Evolutionary conservation across 352 stramenopile species (phyloP).

Genomic region (Pythium brachiatum): DNA sequence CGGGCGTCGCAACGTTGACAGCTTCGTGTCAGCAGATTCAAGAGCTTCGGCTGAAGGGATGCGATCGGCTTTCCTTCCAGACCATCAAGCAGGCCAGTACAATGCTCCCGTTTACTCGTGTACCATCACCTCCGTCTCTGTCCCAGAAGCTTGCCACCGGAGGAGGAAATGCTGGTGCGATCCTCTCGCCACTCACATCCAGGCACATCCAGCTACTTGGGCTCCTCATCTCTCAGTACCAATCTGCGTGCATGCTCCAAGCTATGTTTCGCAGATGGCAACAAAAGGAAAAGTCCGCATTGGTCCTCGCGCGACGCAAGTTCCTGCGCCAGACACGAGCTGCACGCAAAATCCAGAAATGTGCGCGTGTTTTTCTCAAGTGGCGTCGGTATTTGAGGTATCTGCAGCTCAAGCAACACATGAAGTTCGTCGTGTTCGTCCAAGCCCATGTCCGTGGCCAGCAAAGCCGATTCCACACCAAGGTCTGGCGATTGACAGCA

Average conservation of each 20-base stretch:
- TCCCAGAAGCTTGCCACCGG: constrained; percentile 42
- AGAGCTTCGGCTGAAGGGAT: constrained; percentile 61
- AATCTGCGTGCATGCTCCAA: constrained; percentile 41
- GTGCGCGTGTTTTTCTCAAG: constrained; percentile 38
- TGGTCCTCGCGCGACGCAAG: constrained; percentile 41
- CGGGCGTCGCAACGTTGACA: constrained; percentile 37
- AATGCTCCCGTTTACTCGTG: constrained; percentile 43
- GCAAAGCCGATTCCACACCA: constrained; percentile 29
- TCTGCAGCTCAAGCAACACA: constrained; percentile 38
- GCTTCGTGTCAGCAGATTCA: constrained; percentile 41
- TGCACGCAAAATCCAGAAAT: constrained; percentile 51
- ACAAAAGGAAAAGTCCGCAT: constrained; percentile 34
- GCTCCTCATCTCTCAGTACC: constrained; percentile 34
- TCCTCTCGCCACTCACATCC: constrained; percentile 30
- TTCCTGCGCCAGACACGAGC: constrained; percentile 38
- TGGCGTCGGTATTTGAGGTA: constrained; percentile 49
- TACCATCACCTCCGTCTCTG: constrained; percentile 29
- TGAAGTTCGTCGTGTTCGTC: constrained; percentile 35
- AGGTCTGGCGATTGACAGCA: constrained; percentile 25
- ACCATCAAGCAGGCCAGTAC: constrained; percentile 34
- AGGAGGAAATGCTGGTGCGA: constrained; percentile 29
- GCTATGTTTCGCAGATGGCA: constrained; percentile 43
- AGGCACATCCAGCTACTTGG: constrained; percentile 39
- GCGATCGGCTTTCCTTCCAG: constrained; percentile 48
- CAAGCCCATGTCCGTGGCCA: constrained; percentile 51